Evolutionary conservation across 2,329 filamentous ascomycete genomes (phyloP).

Genomic region (Cladophialophora bantiana): DNA sequence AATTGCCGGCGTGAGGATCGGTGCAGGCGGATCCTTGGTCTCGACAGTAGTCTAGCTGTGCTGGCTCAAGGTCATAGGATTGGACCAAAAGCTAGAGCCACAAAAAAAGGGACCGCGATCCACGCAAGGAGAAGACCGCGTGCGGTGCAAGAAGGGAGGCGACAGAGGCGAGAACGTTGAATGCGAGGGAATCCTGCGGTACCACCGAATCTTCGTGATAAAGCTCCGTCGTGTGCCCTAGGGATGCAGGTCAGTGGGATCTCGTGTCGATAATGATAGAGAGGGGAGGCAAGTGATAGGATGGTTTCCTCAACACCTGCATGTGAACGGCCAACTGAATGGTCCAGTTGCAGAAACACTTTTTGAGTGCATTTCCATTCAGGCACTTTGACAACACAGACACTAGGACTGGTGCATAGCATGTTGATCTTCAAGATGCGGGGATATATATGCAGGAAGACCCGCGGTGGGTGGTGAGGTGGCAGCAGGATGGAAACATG

Average conservation of each 20-base stretch:
- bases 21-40: neutral
- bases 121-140: neutral
- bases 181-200: conserved; percentile 3
- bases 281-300: neutral
- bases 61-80: conserved; percentile 2
- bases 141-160: neutral
- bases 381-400: neutral
- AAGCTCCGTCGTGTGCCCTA: neutral
- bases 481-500: conserved; percentile 6
- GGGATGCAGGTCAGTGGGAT: conserved; percentile 6
- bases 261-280: neutral
- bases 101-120: neutral
- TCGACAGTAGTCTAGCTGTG: conserved; percentile 4
- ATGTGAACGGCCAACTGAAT: neutral
- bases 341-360: neutral
- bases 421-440: conserved; percentile 6
- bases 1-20: neutral
- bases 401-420: neutral
- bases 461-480: neutral
- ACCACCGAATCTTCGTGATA: neutral
- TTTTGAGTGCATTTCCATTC: neutral
- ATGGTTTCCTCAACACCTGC: neutral
- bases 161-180: neutral
- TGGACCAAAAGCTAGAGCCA: neutral
- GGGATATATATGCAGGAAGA: neutral